Base-by-base conservation (phyloP, 2,329 filamentous ascomycete genomes). In the Colletotrichum chlorophyti region DNA sequence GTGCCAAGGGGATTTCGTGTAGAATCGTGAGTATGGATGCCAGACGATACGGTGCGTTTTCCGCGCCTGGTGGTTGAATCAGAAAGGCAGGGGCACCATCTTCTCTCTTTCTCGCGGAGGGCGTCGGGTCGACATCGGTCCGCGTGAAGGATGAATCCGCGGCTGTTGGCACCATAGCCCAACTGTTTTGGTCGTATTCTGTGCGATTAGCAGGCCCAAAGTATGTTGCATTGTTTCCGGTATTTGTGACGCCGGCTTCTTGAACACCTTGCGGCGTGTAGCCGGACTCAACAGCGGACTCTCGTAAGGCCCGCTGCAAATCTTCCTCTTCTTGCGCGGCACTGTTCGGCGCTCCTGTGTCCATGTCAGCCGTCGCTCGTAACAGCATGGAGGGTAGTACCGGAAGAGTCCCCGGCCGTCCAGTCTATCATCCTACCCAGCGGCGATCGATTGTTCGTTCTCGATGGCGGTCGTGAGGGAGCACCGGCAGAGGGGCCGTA, bases 401-500 rank as follows among this genome's bases (percentile, higher is more conserved):
- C 57, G 49, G 57, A 60, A 53, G 34, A 19, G 43, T 76, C 72
- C 49, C 72, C 70, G 23, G 74, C 70, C 53, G 74, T 74, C 73
- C 80, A 79, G 49, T 84, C 79, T 63, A 79, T 72, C 61, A 83
- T 72, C 64, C 74, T 81, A 68, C 79, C 76, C 58, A 86, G 68
- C 8, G 85, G 84, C 29, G 85, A 87, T 65, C 77, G 78, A 62
- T 80, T 80, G 59, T 82, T 83, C 40, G 81, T 76, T 69, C 85
- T 76, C 19, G 86, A 88, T 2, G 86, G 86, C n/a, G 86, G 86
- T 53, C 85, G 78, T 15, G 86, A 87, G 0, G 83, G 83, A 5
- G 82, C 80, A 24, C 74, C 75, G 8, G 72, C 71, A 31, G 72
- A 74, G 11, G 50, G 46, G 24, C 59, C 51, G 46, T 62, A 48